These are phyloP conservation scores for Withania somnifera DNA, from an alignment of 305 asterid species.

Conservation along the genomic window DNA sequence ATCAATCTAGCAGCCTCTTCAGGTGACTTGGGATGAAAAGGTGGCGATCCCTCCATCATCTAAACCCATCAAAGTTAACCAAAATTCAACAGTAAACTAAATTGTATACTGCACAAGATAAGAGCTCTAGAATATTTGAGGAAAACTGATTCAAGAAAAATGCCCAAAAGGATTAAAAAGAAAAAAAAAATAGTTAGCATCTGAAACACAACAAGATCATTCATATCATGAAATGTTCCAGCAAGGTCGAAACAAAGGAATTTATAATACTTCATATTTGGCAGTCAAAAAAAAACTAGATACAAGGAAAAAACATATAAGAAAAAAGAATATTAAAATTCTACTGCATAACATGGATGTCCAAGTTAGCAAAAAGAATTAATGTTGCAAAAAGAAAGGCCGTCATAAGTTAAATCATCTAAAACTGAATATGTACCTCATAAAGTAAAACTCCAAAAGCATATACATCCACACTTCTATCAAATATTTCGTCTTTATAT, in stretches of 20 bases:
- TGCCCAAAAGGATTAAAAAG: no score
- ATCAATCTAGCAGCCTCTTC: constrained; percentile 56
- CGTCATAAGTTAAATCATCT: not conserved
- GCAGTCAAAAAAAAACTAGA: no score
- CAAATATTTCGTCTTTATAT: constrained; percentile 55
- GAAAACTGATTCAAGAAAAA: no score
- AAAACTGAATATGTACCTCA: constrained; percentile 45
- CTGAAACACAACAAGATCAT: no score
- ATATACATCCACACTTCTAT: constrained; percentile 82
- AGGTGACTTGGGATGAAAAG: constrained; percentile 71
- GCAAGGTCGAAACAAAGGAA: no score
- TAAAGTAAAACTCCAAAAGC: constrained; percentile 75
- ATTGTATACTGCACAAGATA: not conserved
- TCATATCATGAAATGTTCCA: no score
- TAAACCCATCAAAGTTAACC: constrained; percentile 12
- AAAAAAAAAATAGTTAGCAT: no score
- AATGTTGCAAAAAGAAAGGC: not conserved
- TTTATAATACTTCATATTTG: no score
- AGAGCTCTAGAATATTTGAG: not conserved
- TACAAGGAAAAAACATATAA: no score
- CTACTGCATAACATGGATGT: no score
- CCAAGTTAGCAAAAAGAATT: not conserved
- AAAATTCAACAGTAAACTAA: not conserved
- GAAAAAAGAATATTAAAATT: no score
- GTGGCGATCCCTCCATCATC: constrained; percentile 87